phyloP scores from a whole-genome alignment of 306 rosid species.

The Inga laurina region DNA sequence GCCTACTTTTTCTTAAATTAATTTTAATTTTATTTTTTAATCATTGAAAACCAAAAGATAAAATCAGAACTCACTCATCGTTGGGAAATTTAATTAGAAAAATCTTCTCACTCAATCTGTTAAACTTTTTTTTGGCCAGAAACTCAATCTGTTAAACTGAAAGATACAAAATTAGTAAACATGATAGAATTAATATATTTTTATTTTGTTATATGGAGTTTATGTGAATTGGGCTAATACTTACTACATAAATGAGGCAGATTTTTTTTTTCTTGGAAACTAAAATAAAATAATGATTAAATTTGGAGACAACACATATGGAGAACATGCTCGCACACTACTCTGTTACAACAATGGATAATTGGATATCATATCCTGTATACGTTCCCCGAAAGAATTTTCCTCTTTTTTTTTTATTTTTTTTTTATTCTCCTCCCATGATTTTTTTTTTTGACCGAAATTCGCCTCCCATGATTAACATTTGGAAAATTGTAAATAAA shows the following conservation, averaged over 20 bases:
- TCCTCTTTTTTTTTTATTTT: not conserved
- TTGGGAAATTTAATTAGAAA: not conserved
- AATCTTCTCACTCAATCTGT: not conserved
- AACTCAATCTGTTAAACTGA: not conserved
- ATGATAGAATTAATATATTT: not conserved
- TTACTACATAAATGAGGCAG: not conserved
- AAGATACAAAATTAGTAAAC: too few species aligned
- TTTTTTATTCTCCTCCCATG: not conserved
- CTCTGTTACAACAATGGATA: not conserved
- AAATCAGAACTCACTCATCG: not conserved
- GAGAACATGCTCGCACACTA: not conserved
- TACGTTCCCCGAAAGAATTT: not conserved
- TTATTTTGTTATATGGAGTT: too few species aligned
- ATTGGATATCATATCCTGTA: not conserved
- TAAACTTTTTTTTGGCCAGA: not conserved
- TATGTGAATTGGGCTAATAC: too few species aligned
- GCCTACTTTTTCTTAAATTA: not conserved
- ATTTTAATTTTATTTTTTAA: too few species aligned
- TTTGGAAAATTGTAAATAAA: too few species aligned
- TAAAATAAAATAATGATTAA: not conserved
- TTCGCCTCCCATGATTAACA: not conserved
- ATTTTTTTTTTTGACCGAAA: too few species aligned
- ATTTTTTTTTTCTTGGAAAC: not conserved
- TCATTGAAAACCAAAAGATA: not conserved
- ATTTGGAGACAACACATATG: not conserved